Base-by-base conservation (phyloP, 495 filamentous ascomycete genomes). In the Bombardia bombarda region DNA sequence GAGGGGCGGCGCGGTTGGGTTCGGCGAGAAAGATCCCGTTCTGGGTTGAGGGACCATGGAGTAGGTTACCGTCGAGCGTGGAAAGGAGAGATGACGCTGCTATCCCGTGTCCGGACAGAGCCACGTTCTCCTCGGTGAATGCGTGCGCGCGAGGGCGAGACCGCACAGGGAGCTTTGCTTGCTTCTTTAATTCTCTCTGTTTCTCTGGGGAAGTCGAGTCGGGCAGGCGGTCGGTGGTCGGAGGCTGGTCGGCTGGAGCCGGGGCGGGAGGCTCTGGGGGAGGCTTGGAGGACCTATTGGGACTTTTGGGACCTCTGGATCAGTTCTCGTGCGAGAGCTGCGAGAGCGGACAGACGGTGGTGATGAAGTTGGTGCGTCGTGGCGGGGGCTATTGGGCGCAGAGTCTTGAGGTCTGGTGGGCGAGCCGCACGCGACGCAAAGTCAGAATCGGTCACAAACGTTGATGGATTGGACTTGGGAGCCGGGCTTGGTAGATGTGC, bases 11-110 rank as follows among this genome's bases (percentile, higher is more conserved):
- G 70, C 65, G 37, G 52, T 34, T 63, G 69, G 72, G 60, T 63
- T 71, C 65, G 74, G 72, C 53, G 74, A 73, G 54, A 74, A 75
- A 49, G 70, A 70, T 61, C 69, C 73, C 60, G 68, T 50, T 68
- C 67, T 57, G 36, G 58, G 47, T 54, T 51, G 60, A 51, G 62
- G 53, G 56, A 58, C 58, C 62, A 66, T 66, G 62, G 55, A 56
- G 51, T 45, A 42, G 34, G 34, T 17, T 6, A 3, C 51, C 45
- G 48, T 44, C 39, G 43, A 32, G 18, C 42, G 21, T 43, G 39
- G 38, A 30, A 38, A 42, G 32, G 49, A 47, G 55, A 44, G 52
- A 38, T 31, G 55, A 53, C 46, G 51, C 51, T 58, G 51, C 56
- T 62, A 52, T 57, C 56, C 56, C 46, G 26, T 21, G 44, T 17